Evolutionary conservation across 2,329 filamentous ascomycete species (phyloP).

Genomic region (Calonectria naviculata): DNA sequence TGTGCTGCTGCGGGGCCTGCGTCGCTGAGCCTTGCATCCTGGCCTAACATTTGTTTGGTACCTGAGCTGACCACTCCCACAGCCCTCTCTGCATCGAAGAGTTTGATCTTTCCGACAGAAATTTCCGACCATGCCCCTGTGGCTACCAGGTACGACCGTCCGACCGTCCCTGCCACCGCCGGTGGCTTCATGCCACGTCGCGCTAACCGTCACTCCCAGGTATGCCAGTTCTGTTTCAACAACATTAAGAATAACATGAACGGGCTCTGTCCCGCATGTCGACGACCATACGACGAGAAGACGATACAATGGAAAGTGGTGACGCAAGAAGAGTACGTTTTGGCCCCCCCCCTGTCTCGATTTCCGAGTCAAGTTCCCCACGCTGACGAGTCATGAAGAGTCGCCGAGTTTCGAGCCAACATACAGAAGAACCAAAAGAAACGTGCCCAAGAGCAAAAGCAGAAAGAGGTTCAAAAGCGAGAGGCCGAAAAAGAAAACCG

Average conservation of each 20-base stretch:
- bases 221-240: slow-evolving; percentile 99
- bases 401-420: slow-evolving; percentile 80
- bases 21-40: slow-evolving; percentile 30
- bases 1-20: slow-evolving; percentile 38
- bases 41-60: slow-evolving; percentile 31
- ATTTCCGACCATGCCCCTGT: slow-evolving; percentile 96
- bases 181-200: slow-evolving; percentile 31
- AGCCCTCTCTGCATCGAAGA: slow-evolving; percentile 99
- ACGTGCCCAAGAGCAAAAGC: slow-evolving; percentile 81
- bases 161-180: background rate
- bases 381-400: slow-evolving; percentile 56
- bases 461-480: slow-evolving; percentile 95
- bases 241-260: slow-evolving; percentile 99
- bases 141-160: slow-evolving; percentile 85
- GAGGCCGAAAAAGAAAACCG: slow-evolving; percentile 96
- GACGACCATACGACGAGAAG: slow-evolving; percentile 94
- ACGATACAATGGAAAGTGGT: slow-evolving; percentile 98
- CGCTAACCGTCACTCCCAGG: slow-evolving; percentile 63
- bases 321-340: slow-evolving; percentile 89
- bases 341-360: background rate
- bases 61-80: slow-evolving; percentile 36
- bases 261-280: slow-evolving; percentile 95
- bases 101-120: slow-evolving; percentile 96
- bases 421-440: slow-evolving; percentile 94
- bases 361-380: slow-evolving; percentile 9